Evolutionary conservation across 1,139 yeast genomes (phyloP), one percentile per base, ranked within the genome.

Genomic region (Waltiozyma sp.): DNA sequence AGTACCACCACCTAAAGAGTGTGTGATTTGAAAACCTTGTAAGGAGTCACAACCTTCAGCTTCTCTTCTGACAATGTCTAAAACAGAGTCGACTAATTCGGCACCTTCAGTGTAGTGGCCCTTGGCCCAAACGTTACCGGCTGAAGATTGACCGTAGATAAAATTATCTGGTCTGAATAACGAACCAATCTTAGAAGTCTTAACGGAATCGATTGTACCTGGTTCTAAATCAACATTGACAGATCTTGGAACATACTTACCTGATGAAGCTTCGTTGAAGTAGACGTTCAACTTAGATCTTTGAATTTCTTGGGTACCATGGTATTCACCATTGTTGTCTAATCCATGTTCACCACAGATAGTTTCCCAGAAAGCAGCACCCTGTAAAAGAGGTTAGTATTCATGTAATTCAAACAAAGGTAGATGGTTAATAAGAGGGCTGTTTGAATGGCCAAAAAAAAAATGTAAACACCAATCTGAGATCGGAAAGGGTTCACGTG

Each of bases 31-130:
- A 72, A 91, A 91, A 49, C 98, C 98, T 70, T 91, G 98, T 58
- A 91, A 77, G 41, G 97, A 96, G 59, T 86, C 95, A 73, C 96
- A 87, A 63, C 87, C 94, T 66, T 91, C 98, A 41, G 96, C 81
- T 75, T 89, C 88, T 65, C 91, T 89, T 72, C 98, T 85, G 49
- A 91, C 77, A 62, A 96, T 82, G 64, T 91, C 98, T 70, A 88
- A 77, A 48, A 89, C 87, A 56, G 87, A 95, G 60, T 91, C 98
- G 55, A 91, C 75, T 57, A 91, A 71, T 65, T 89, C 96, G 68
- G 94, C 86, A 51, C 98, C 98, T 46, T 88, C 93, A 36, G 98
- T 91, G 73, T 89, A 91, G 68, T 91, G 97, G 60, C 98, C 98
- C 70, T 97, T 86, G 45, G 98, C 98, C 68, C 89, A 88, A 70